phyloP scores from a whole-genome alignment of 805 yeast genomes.

The Scheffersomyces coipomensis region DNA sequence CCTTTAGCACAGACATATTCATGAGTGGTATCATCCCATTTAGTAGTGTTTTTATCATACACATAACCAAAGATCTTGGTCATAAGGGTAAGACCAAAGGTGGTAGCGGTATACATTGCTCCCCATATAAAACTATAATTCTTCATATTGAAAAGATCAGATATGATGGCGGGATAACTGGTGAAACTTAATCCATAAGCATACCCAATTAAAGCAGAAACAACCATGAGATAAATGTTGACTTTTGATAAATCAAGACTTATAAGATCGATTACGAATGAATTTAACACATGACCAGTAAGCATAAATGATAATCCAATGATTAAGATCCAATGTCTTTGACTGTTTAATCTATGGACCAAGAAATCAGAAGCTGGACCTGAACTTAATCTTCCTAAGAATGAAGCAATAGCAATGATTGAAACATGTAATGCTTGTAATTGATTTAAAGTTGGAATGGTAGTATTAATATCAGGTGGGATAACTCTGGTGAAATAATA shows the following conservation, averaged over 20 bases:
- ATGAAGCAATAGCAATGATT: constrained; percentile 28
- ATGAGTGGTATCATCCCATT: constrained; percentile 11
- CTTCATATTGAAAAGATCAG: constrained; percentile 32
- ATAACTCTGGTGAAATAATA: constrained; percentile 13
- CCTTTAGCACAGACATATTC: constrained; percentile 25
- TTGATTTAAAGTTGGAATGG: constrained; percentile 13
- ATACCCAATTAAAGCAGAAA: constrained; percentile 28
- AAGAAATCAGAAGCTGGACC: constrained; percentile 31
- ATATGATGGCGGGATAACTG: constrained; percentile 30
- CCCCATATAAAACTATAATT: constrained; percentile 36
- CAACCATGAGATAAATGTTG: constrained; percentile 18
- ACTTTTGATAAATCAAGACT: constrained; percentile 10
- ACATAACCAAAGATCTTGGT: constrained; percentile 29
- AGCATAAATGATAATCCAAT: constrained; percentile 28
- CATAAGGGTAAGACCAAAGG: constrained; percentile 29
- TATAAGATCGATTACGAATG: constrained; percentile 12
- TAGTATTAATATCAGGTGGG: neutral
- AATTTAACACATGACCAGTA: constrained; percentile 22
- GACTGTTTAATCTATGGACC: constrained; percentile 18
- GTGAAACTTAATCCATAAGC: constrained; percentile 36
- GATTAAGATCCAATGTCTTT: constrained; percentile 32
- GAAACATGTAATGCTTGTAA: constrained; percentile 35
- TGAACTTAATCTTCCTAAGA: constrained; percentile 27
- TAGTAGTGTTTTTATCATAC: constrained; percentile 24
- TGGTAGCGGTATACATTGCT: constrained; percentile 29